Conservation (phyloP, 495 filamentous ascomycete species). For the Penicillium riverlandense region DNA sequence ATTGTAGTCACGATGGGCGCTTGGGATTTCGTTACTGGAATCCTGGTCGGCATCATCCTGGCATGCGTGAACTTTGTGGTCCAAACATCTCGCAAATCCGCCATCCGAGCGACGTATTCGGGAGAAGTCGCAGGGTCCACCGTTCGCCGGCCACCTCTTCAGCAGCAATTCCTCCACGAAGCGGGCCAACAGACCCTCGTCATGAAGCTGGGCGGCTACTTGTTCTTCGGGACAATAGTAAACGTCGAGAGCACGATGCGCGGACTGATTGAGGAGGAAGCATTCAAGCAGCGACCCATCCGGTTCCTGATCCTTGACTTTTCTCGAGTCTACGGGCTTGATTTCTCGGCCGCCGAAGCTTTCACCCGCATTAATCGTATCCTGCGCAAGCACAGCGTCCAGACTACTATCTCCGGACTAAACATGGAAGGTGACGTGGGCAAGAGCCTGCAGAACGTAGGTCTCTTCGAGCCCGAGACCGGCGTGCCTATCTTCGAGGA, state of each 20-base stretch:
- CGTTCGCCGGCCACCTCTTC: constrained; percentile 80
- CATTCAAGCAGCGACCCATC: constrained; percentile 69
- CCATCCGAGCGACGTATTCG: constrained; percentile 78
- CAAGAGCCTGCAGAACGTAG: constrained; percentile 69
- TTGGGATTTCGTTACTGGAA: constrained; percentile 92
- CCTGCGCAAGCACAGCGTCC: constrained; percentile 61
- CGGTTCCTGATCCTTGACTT: constrained; percentile 88
- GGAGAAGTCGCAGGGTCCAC: constrained; percentile 85
- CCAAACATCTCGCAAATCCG: constrained; percentile 80
- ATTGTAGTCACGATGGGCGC: constrained; percentile 95
- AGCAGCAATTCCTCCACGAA: constrained; percentile 76
- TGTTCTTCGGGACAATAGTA: constrained; percentile 97
- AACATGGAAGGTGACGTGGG: constrained; percentile 66
- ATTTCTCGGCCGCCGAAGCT: constrained; percentile 92
- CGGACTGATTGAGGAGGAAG: constrained; percentile 70
- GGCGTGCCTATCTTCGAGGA: constrained; percentile 75
- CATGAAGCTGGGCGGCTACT: constrained; percentile 82
- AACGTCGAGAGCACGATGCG: constrained; percentile 84
- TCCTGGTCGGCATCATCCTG: constrained; percentile 82
- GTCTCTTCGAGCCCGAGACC: constrained; percentile 60
- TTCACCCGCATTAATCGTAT: constrained; percentile 89
- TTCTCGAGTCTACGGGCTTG: constrained; percentile 79
- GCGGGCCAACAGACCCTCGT: constrained; percentile 83
- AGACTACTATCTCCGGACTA: constrained; percentile 75
- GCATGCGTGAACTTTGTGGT: constrained; percentile 88